Evolutionary conservation across 495 filamentous ascomycete genomes (phyloP).

Genomic region (Lindgomyces ingoldianus): DNA sequence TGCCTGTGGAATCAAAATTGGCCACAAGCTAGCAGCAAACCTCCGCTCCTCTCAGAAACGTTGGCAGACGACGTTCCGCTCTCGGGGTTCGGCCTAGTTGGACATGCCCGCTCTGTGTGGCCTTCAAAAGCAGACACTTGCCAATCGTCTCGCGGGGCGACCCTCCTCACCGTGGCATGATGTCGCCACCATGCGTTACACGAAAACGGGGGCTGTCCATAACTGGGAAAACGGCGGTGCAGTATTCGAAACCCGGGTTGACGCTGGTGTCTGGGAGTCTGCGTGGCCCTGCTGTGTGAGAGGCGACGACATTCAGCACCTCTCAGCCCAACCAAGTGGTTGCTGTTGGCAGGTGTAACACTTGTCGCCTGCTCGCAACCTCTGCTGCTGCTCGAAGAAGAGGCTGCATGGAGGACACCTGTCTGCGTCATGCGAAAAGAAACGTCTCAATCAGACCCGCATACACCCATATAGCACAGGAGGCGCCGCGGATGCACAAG

Average conservation of each 20-base stretch:
- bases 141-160: not conserved
- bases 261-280: conserved; percentile 1
- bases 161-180: not conserved
- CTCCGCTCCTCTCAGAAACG: conserved; percentile 27
- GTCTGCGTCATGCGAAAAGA: not conserved
- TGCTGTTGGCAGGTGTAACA: too few species aligned
- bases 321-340: too few species aligned
- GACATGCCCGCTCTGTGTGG: not conserved
- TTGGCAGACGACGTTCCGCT: conserved; percentile 4
- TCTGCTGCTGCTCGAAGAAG: conserved; percentile 8
- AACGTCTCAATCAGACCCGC: conserved; percentile 4
- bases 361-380: not conserved
- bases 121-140: not conserved
- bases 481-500: not conserved
- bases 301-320: conserved; percentile 9
- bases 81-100: conserved; percentile 15
- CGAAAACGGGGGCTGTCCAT: conserved; percentile 26
- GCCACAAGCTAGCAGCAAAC: conserved; percentile 17
- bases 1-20: conserved; percentile 24
- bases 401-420: conserved; percentile 13
- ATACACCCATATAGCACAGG: not conserved
- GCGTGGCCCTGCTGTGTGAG: not conserved
- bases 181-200: conserved; percentile 27
- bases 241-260: conserved; percentile 26
- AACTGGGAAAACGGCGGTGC: conserved; percentile 33